A percentile compares a stretch with the other conserved stretches of the same genome.
These are phyloP conservation scores for Metarhizium robertsii DNA, from an alignment of 2,329 filamentous ascomycete species.

Conservation along the genomic window DNA sequence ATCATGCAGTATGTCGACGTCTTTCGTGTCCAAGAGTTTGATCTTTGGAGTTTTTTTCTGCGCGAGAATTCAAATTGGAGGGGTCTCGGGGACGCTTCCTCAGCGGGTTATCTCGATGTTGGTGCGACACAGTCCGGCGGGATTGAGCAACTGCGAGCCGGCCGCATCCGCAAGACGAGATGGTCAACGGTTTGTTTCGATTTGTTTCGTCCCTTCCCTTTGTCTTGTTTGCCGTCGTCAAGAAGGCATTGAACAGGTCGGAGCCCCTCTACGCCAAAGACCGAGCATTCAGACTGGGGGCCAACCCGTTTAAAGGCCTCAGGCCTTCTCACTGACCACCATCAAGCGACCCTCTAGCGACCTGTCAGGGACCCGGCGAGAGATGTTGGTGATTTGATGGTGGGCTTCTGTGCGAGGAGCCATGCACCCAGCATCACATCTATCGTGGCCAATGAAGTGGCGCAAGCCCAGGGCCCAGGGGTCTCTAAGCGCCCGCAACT, in stretches of 20 bases:
- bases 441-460: constrained; percentile 17
- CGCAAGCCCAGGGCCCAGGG: constrained; percentile 8
- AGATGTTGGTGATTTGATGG: constrained; percentile 5
- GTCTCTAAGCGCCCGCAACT: constrained; percentile 23
- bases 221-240: not conserved
- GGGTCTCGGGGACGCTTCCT: not conserved
- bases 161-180: not conserved
- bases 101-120: not conserved
- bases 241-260: not conserved
- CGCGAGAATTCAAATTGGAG: not conserved
- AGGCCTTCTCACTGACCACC: not conserved
- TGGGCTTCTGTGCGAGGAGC: constrained; percentile 6
- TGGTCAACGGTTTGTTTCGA: not conserved
- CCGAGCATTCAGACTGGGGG: constrained; percentile 11
- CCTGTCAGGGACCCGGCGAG: constrained; percentile 7
- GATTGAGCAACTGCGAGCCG: not conserved
- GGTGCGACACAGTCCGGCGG: not conserved
- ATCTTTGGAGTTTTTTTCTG: not conserved
- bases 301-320: constrained; percentile 4
- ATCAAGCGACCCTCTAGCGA: not conserved
- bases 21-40: not conserved
- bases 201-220: not conserved
- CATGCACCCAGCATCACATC: constrained; percentile 5
- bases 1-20: not conserved
- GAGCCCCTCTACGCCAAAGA: not conserved